Evolutionary conservation across 306 rosid species (phyloP).

Genomic region (Rosa chinensis): DNA sequence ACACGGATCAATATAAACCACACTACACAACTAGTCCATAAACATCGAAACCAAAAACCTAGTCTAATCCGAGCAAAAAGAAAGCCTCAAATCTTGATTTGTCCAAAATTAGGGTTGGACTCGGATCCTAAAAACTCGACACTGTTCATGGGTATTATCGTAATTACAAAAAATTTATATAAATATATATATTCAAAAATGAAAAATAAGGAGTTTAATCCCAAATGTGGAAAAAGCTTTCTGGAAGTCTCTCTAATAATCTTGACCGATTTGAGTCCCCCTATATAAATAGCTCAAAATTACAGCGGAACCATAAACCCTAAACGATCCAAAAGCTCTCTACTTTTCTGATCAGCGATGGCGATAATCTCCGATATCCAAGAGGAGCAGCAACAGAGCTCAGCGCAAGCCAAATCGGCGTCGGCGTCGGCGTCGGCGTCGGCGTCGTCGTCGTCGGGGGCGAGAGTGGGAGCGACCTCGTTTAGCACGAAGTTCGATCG

Average conservation of each 20-base stretch:
- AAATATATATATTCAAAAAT: not conserved
- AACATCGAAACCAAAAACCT: not conserved
- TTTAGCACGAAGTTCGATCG: slow-evolving; percentile 63
- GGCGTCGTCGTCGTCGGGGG: slow-evolving; percentile 34
- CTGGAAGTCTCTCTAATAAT: not conserved
- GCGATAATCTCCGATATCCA: slow-evolving; percentile 71
- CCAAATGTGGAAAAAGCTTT: not conserved
- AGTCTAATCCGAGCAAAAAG: not conserved
- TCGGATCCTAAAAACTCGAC: not conserved
- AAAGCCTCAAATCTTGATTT: not conserved
- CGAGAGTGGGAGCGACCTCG: slow-evolving; percentile 24
- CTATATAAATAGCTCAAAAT: not conserved
- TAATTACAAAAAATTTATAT: not conserved
- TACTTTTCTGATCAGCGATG: slow-evolving; percentile 32
- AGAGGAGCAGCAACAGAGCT: slow-evolving; percentile 33
- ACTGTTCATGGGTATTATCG: not conserved
- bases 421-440: slow-evolving; percentile 26
- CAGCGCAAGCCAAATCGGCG: slow-evolving; percentile 19
- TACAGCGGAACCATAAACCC: slow-evolving; percentile 7
- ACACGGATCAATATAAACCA: no score
- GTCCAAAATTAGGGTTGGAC: not conserved
- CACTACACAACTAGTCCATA: no score
- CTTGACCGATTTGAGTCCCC: not conserved
- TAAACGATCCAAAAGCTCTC: not conserved
- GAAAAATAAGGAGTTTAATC: not conserved